Evolutionary conservation across 768 basidiomycete species (phyloP).

Genomic region (Boletales sp.): DNA sequence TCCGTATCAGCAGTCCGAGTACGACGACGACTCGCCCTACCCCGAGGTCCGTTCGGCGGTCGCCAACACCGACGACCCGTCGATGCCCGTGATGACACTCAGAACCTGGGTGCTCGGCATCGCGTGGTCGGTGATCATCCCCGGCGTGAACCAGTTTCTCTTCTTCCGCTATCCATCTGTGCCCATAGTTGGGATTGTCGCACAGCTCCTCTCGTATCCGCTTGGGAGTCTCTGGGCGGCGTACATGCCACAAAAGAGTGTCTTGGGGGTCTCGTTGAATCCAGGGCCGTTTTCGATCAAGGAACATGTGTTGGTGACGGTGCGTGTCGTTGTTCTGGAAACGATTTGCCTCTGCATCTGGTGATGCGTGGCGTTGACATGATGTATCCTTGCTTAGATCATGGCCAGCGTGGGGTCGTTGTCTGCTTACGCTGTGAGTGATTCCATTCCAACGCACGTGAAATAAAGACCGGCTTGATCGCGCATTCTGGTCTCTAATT

Average conservation of each 20-base stretch:
- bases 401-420: constrained; percentile 59
- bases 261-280: constrained; percentile 63
- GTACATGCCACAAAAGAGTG: constrained; percentile 48
- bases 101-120: constrained; percentile 75
- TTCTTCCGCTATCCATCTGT: constrained; percentile 74
- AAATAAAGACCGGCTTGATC: constrained; percentile 3
- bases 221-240: constrained; percentile 57
- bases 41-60: constrained; percentile 71
- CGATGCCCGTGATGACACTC: constrained; percentile 57
- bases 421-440: constrained; percentile 57
- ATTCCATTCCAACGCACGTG: not conserved
- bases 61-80: constrained; percentile 66
- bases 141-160: constrained; percentile 72
- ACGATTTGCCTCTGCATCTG: constrained; percentile 17
- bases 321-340: constrained; percentile 33
- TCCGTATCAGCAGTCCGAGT: constrained; percentile 2
- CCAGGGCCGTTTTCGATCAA: constrained; percentile 77
- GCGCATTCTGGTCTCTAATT: not conserved
- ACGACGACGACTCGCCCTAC: constrained; percentile 66
- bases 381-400: constrained; percentile 31
- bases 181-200: constrained; percentile 58
- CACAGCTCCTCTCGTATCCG: constrained; percentile 69
- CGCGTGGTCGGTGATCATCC: constrained; percentile 60
- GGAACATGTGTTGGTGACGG: constrained; percentile 67
- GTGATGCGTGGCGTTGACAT: not conserved